Evolutionary conservation across 306 rosid species (phyloP).

Genomic region (Spatholobus suberectus): DNA sequence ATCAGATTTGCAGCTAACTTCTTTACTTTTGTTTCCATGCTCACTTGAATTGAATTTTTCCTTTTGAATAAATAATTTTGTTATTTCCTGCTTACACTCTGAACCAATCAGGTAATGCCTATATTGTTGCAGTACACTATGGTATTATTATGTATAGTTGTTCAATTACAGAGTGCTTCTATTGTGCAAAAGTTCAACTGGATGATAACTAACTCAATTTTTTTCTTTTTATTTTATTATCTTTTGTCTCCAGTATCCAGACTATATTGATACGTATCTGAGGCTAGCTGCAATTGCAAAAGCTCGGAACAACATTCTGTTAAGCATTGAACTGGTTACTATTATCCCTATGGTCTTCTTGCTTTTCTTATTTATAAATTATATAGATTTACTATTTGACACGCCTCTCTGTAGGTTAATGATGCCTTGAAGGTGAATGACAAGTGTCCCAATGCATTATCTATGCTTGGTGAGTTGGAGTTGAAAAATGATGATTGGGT

Average conservation of each 20-base stretch:
- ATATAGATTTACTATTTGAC: constrained; percentile 15
- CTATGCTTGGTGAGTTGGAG: constrained; percentile 98
- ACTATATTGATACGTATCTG: constrained; percentile 88
- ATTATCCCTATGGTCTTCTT: constrained; percentile 34
- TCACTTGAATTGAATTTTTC: not conserved
- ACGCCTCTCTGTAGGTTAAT: constrained; percentile 68
- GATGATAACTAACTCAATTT: constrained; percentile 4
- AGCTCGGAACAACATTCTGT: constrained; percentile 81
- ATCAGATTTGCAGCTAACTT: not conserved
- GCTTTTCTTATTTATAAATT: constrained; percentile 25
- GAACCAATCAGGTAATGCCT: constrained; percentile 31
- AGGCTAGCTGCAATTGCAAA: constrained; percentile 95
- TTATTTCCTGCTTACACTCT: constrained; percentile 5
- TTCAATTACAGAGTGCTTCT: constrained; percentile 33
- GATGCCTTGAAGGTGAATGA: constrained; percentile 92
- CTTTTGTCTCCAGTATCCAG: constrained; percentile 75
- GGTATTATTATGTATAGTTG: not conserved
- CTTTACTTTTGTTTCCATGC: not conserved
- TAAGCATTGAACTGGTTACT: constrained; percentile 95
- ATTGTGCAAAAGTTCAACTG: constrained; percentile 10
- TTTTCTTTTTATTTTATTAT: not conserved
- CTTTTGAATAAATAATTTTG: constrained; percentile 23
- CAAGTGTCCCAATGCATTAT: constrained; percentile 91
- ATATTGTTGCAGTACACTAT: constrained; percentile 3
- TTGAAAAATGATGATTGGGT: constrained; percentile 99